phyloP scores from a whole-genome alignment of 768 basidiomycete genomes.

The Suillus lakei region DNA sequence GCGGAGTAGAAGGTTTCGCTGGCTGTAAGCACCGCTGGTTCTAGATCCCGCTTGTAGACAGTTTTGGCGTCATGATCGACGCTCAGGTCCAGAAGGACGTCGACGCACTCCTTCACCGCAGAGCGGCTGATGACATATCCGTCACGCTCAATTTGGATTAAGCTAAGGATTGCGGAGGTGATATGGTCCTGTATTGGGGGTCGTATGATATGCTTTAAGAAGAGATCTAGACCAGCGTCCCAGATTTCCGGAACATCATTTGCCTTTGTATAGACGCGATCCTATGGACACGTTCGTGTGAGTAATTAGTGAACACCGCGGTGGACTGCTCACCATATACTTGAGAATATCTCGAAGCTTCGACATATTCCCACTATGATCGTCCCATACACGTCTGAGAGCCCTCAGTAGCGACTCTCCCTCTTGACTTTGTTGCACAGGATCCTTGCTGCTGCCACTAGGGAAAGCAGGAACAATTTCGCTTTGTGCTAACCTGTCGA shows the following conservation, averaged over 20 bases:
- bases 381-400: slow-evolving; percentile 87
- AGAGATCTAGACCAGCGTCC: slow-evolving; percentile 82
- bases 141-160: slow-evolving; percentile 90
- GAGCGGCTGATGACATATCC: slow-evolving; percentile 92
- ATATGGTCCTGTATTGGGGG: slow-evolving; percentile 85
- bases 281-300: slow-evolving; percentile 51
- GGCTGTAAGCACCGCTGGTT: slow-evolving; percentile 78
- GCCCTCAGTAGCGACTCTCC: slow-evolving; percentile 87
- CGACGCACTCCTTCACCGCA: slow-evolving; percentile 86
- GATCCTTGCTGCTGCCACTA: slow-evolving; percentile 65
- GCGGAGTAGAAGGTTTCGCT: slow-evolving; percentile 79
- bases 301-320: slow-evolving; percentile 15
- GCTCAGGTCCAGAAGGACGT: slow-evolving; percentile 76
- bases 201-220: slow-evolving; percentile 79
- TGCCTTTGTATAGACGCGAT: slow-evolving; percentile 82
- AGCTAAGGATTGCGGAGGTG: slow-evolving; percentile 78
- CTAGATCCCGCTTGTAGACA: slow-evolving; percentile 84
- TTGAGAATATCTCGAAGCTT: slow-evolving; percentile 90
- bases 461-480: slow-evolving; percentile 87
- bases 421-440: slow-evolving; percentile 78
- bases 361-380: slow-evolving; percentile 87
- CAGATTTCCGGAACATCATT: slow-evolving; percentile 80
- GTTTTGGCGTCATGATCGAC: slow-evolving; percentile 53
- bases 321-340: slow-evolving; percentile 79
- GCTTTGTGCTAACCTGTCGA: slow-evolving; percentile 76